These are phyloP conservation scores for Diaporthe sp. DNA, from an alignment of 2,329 filamentous ascomycete genomes.

Conservation along the genomic window DNA sequence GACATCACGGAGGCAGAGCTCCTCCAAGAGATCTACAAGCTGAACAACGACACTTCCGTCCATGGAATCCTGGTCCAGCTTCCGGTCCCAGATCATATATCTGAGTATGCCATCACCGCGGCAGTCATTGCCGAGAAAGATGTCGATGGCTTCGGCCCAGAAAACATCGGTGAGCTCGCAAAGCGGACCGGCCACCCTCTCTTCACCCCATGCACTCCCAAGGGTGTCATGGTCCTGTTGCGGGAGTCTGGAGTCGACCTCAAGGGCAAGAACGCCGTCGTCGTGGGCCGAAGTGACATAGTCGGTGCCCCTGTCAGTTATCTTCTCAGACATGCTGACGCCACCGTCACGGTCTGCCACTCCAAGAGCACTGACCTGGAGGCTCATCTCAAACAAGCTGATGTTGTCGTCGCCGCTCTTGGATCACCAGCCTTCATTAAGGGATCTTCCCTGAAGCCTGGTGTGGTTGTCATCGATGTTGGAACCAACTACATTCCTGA, in stretches of 20 bases:
- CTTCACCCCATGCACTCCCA: slow-evolving; percentile 95
- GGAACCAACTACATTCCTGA: slow-evolving; percentile 97
- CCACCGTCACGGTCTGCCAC: slow-evolving; percentile 96
- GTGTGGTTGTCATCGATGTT: slow-evolving; percentile 96
- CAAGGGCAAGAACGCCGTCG: slow-evolving; percentile 92
- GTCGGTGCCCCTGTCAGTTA: slow-evolving; percentile 98
- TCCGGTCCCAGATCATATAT: slow-evolving; percentile 89
- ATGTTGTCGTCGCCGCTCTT: slow-evolving; percentile 93
- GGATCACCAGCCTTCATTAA: slow-evolving; percentile 90
- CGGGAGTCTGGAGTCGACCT: slow-evolving; percentile 86
- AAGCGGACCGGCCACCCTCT: slow-evolving; percentile 92
- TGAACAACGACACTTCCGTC: slow-evolving; percentile 89
- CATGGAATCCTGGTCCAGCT: slow-evolving; percentile 96
- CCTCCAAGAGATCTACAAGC: slow-evolving; percentile 81
- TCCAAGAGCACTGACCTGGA: slow-evolving; percentile 84
- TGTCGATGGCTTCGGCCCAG: slow-evolving; percentile 95
- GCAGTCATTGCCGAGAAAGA: slow-evolving; percentile 95
- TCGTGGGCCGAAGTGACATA: slow-evolving; percentile 95
- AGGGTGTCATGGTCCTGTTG: slow-evolving; percentile 95
- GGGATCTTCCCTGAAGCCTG: slow-evolving; percentile 95
- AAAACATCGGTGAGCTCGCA: slow-evolving; percentile 96
- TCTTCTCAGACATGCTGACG: slow-evolving; percentile 93
- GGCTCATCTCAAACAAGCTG: slow-evolving; percentile 83
- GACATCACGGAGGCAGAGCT: slow-evolving; percentile 87
- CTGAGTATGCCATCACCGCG: slow-evolving; percentile 91